Conservation (phyloP, 768 basidiomycete genomes). For the Rhodocollybia butyracea region DNA sequence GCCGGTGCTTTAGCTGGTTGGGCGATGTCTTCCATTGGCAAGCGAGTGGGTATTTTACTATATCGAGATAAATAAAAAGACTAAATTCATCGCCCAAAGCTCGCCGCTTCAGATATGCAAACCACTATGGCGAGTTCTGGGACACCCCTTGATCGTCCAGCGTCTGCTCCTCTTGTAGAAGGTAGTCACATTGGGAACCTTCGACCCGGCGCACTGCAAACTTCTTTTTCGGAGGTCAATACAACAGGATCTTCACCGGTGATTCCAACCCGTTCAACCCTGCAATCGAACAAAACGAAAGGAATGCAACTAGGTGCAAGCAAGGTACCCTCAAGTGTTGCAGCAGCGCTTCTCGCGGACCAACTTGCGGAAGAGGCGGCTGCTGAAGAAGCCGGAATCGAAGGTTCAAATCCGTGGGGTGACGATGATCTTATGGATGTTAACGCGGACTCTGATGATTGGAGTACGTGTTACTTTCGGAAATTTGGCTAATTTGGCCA, state of each 20-base stretch:
- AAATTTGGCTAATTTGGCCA: background rate
- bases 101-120: slow-evolving; percentile 71
- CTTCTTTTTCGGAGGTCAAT: slow-evolving; percentile 14
- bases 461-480: slow-evolving; percentile 58
- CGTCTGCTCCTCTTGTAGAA: slow-evolving; percentile 36
- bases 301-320: slow-evolving; percentile 69
- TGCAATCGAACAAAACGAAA: slow-evolving; percentile 37
- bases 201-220: slow-evolving; percentile 9
- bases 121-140: slow-evolving; percentile 50
- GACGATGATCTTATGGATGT: slow-evolving; percentile 87
- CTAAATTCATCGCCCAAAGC: slow-evolving; percentile 33
- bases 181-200: slow-evolving; percentile 6
- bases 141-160: slow-evolving; percentile 32
- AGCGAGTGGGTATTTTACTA: slow-evolving; percentile 49
- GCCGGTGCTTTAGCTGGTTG: slow-evolving; percentile 92
- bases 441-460: slow-evolving; percentile 90
- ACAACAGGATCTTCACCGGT: slow-evolving; percentile 21
- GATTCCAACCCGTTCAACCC: slow-evolving; percentile 8
- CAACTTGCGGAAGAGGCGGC: slow-evolving; percentile 58
- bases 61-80: background rate
- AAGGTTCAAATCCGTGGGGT: slow-evolving; percentile 62
- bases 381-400: slow-evolving; percentile 34
- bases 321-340: slow-evolving; percentile 37
- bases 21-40: slow-evolving; percentile 90
- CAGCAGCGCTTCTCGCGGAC: slow-evolving; percentile 39